Evolutionary conservation across 2,329 filamentous ascomycete genomes (phyloP), one percentile per base, ranked within the genome.

Genomic region (Paecilomyces niveus): DNA sequence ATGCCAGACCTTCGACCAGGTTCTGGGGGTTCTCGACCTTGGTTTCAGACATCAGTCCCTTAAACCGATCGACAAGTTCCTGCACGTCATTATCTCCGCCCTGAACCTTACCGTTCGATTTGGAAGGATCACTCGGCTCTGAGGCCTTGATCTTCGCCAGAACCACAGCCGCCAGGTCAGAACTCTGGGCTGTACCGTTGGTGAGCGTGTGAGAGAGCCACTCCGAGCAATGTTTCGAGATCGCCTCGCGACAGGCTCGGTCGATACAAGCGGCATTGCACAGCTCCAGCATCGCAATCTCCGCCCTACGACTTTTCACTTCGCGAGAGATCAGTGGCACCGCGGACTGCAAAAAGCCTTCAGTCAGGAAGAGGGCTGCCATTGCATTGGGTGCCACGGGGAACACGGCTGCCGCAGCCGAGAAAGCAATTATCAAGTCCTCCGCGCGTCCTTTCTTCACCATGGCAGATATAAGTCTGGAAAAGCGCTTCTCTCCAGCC

Each of bases 251-350:
- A 68, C 92, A 97, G 7, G 84, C 79, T 53, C 85, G 82, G 70
- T 95, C 89, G 74, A 96, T 89, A 74, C 92, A 97, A 6, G 93
- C 92, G 11, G 90, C 91, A 74, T 92, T 96, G 59, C 99, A 81
- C 76, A 99, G 85, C 68, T 97, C 90, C 64, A 99, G 76, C 54
- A 91, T 89, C 2, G 92, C 89, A 59, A 89, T 88, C 74, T 96
- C 92, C 22, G 97, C 88, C 67, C 90, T 90, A 64, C 85, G 83
- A 70, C 89, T 93, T 78, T 93, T 95, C 79, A 88, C 89, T 70
- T 88, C 91, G 65, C 87, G 84, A 63, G 88, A 83, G 74, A 96
- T 89, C 57, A 95, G 79, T 13, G 88, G 85, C 15, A 89, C 87
- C 6, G 97, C 82, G 57, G 85, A 88, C 59, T 85, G 80, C 53